Base-by-base conservation (phyloP, 73 alveolate species). In the Tetrahymena borealis region DNA sequence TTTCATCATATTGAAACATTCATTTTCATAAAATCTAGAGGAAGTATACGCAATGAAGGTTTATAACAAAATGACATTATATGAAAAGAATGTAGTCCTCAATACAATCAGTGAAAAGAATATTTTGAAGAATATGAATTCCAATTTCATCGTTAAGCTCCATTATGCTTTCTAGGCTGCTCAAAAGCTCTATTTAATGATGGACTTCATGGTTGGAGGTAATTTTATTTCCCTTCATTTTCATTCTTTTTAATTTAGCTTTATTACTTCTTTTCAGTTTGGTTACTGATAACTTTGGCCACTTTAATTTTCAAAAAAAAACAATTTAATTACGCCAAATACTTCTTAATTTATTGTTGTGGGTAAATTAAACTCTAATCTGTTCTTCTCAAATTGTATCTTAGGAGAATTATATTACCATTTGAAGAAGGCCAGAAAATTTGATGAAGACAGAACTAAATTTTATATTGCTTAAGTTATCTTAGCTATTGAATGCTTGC, bases 151-250 rank as follows among this genome's bases (percentile, higher is more conserved):
- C 35, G 99, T 98, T n/a, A 94, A 96, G 95, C 94, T 98, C 18
- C 98, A 97, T 91, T 98, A 91, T 91, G 99, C 99, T 11, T 98
- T 98, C 91, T 96, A 98, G 93, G 97, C 98, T 38, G 94, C 96
- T 32, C 91, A 97, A 31, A 97, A 97, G 77, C 97, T 98, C 40
- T 98, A 97, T 93, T 96, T 98, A 38, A 95, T 98, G 32, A 98
- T 98, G 97, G 99, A 98, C 78, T 98, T 98, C 95, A 90, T 98
- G 43, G 98, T 96, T 78, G 99, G 99, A 42, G 96, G 96, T 79
- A 91, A 35, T 32, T 95, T 41, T 39, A 39, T 9, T 39, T 39
- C 43, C 12, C 43, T 9, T 12, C 12, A 39, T 39, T 39, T 39
- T 9, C 43, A 39, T 39, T 39, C 7, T 39, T 7, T 39, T n/a